Base-by-base conservation (phyloP, 352 stramenopile genomes). In the Globisporangium lucens region DNA sequence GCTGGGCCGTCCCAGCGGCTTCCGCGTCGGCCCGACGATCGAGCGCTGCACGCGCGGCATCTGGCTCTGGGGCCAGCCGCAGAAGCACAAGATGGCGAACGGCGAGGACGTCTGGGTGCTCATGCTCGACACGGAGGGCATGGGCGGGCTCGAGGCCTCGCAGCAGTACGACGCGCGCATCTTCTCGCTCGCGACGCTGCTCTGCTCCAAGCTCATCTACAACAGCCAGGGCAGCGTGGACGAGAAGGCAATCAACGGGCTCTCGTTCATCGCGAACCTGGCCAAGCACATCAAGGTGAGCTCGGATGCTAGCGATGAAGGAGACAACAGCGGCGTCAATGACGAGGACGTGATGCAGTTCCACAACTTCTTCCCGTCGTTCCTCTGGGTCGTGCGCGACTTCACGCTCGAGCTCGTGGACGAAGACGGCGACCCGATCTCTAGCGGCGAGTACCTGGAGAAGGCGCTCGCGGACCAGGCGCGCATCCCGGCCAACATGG, bases 201-300 rank as follows among this genome's bases (percentile, higher is more conserved):
- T 97, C 24, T 94, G 83, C 71, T 95, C 85, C 55, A 92, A 90
- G 63, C 76, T 97, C 49, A 88, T 97, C 61, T 97, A 95, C 76
- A 97, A 97, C 70, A 92, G 83, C 63, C 85, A 91, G 63, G 87
- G 86, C 10, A 92, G 77, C 35, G 85, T 97, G 55, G 88, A 96
- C 63, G 87, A 94, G 65, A 93, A 92, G 65, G 88, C 89, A 17
- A 95, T 97, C 57, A 73, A 79, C 51, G 85, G 83, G 3, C 72
- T 97, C 4, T 92, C 84, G 30, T 95, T 97, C 72, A 93, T 97
- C 64, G 88, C 85, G 9, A 95, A 96, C 70, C 70, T 97, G 36
- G 81, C 85, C 62, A 94, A 94, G 61, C 82, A 94, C 68, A 94
- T 97, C 72, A 89, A 92, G 41, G 70, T 95, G 36, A 87, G 75